phyloP scores from a whole-genome alignment of 371 early-diverging fungal genomes.

The Mucor mucedo region DNA sequence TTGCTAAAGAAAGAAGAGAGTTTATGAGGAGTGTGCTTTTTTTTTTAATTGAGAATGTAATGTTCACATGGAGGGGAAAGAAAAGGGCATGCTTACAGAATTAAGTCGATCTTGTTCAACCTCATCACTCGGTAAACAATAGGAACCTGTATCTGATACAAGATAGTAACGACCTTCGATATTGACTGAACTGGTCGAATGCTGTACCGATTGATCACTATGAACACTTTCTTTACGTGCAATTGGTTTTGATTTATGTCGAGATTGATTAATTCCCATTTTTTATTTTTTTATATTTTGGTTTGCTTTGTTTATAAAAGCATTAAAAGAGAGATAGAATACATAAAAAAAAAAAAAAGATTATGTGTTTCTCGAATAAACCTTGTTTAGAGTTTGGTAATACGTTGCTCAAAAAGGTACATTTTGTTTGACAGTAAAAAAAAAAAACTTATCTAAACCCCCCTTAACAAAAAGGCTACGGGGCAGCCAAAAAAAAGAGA shows the following conservation, averaged over 20 bases:
- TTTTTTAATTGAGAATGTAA: too few species aligned
- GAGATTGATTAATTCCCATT: slow-evolving; percentile 35
- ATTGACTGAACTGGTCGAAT: slow-evolving; percentile 29
- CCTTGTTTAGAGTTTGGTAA: slow-evolving; percentile 9
- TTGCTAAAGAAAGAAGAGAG: slow-evolving; percentile 13
- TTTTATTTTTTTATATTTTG: background rate
- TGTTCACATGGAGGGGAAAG: background rate
- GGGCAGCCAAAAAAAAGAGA: too few species aligned
- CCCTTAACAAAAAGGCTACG: too few species aligned
- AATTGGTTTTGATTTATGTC: background rate
- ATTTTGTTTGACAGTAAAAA: slow-evolving; percentile 17
- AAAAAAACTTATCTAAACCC: background rate
- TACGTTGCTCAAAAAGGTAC: slow-evolving; percentile 13
- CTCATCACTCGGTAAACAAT: slow-evolving; percentile 54
- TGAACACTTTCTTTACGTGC: slow-evolving; percentile 10
- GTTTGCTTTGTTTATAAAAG: background rate
- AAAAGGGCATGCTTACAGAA: slow-evolving; percentile 31
- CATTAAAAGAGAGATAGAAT: slow-evolving; percentile 7
- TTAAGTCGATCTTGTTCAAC: slow-evolving; percentile 55
- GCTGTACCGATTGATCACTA: background rate
- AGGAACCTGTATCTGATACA: slow-evolving; percentile 36
- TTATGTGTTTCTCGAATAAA: background rate
- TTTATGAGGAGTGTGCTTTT: too few species aligned
- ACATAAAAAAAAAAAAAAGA: slow-evolving; percentile 16
- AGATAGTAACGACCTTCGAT: slow-evolving; percentile 53